phyloP scores from a whole-genome alignment of 345 rosid genomes.

The Zanthoxylum bungeanum region DNA sequence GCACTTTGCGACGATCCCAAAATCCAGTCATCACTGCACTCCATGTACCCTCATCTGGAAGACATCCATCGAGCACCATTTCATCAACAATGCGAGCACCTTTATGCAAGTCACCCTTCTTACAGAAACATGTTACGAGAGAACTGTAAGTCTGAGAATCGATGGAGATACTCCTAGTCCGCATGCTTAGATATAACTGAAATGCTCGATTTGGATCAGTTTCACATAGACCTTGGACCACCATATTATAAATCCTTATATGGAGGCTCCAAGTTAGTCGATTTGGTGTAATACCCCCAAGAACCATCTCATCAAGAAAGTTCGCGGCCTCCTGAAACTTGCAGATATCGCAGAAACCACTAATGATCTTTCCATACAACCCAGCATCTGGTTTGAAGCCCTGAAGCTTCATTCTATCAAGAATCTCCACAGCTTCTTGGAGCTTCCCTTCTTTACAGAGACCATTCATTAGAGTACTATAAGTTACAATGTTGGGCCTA shows the following conservation, averaged over 20 bases:
- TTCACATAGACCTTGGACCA: slow-evolving; percentile 55
- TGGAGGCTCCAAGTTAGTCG: slow-evolving; percentile 76
- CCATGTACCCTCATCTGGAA: slow-evolving; percentile 59
- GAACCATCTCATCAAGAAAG: slow-evolving; percentile 82
- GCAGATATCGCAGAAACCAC: slow-evolving; percentile 45
- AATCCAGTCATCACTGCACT: slow-evolving; percentile 37
- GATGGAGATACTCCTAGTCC: slow-evolving; percentile 60
- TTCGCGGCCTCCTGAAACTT: slow-evolving; percentile 79
- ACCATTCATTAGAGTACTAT: slow-evolving; percentile 64
- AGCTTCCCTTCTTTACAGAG: slow-evolving; percentile 73
- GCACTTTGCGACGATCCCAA: slow-evolving; percentile 32
- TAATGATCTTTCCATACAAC: slow-evolving; percentile 67
- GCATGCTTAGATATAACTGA: slow-evolving; percentile 61
- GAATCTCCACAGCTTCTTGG: slow-evolving; percentile 61
- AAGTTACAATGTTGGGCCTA: slow-evolving; percentile 67
- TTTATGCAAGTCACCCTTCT: slow-evolving; percentile 60
- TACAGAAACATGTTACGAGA: slow-evolving; percentile 49
- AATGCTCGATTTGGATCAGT: slow-evolving; percentile 48
- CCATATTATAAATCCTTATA: slow-evolving; percentile 58
- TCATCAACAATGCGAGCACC: slow-evolving; percentile 60
- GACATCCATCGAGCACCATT: slow-evolving; percentile 66
- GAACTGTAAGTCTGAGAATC: slow-evolving; percentile 38
- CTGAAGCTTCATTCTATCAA: slow-evolving; percentile 91
- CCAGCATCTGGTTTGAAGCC: slow-evolving; percentile 88
- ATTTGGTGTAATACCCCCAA: slow-evolving; percentile 56